Conservation (phyloP, 2,329 filamentous ascomycete genomes). For the Gnomoniopsis sp. region DNA sequence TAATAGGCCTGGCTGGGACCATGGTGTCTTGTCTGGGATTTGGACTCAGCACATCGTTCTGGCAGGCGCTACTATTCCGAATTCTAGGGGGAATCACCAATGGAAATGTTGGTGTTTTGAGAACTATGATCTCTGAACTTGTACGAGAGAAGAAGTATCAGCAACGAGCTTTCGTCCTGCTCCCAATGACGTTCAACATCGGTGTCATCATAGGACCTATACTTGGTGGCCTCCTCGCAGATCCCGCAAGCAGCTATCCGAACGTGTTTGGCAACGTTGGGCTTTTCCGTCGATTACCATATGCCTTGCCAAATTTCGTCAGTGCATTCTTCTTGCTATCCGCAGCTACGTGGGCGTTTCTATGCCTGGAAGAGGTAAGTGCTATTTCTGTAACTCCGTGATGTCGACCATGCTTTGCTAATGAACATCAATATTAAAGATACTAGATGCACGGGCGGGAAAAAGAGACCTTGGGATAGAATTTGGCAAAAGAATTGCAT, state of each 20-base stretch:
- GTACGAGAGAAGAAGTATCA: slow-evolving; percentile 42
- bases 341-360: slow-evolving; percentile 42
- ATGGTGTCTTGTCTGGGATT: slow-evolving; percentile 63
- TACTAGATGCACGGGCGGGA: slow-evolving; percentile 42
- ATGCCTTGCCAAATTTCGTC: slow-evolving; percentile 52
- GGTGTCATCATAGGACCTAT: slow-evolving; percentile 58
- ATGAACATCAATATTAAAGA: slow-evolving; percentile 27
- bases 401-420: too few species aligned
- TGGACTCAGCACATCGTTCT: slow-evolving; percentile 65
- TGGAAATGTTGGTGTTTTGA: slow-evolving; percentile 71
- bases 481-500: slow-evolving; percentile 33
- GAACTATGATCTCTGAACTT: slow-evolving; percentile 58
- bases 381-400: neutral
- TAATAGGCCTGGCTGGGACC: slow-evolving; percentile 72
- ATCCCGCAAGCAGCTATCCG: slow-evolving; percentile 41
- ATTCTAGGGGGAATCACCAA: slow-evolving; percentile 65
- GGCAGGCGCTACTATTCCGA: slow-evolving; percentile 59
- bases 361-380: slow-evolving; percentile 48
- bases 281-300: slow-evolving; percentile 49
- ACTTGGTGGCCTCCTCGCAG: slow-evolving; percentile 43
- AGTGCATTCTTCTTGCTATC: slow-evolving; percentile 44
- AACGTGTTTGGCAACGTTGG: slow-evolving; percentile 41
- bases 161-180: slow-evolving; percentile 39
- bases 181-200: slow-evolving; percentile 70
- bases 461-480: slow-evolving; percentile 40